Percentiles rank a stretch among this genome's conserved stretches.
Evolutionary conservation across 2,329 filamentous ascomycete species (phyloP).

Genomic region (Curvularia sp.): DNA sequence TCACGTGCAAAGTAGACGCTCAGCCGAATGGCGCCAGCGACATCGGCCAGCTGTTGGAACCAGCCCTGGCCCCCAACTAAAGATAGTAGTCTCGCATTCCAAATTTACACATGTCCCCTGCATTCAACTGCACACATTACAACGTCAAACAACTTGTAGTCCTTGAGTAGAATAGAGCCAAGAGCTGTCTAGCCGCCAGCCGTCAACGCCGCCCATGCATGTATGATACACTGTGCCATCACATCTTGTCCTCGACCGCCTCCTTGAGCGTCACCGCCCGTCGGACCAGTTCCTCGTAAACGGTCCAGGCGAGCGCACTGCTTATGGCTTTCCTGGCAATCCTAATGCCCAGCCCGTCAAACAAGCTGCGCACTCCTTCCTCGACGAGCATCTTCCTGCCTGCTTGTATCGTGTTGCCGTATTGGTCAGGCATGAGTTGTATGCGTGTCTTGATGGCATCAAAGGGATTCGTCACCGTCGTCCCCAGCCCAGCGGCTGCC

Average conservation of each 20-base stretch:
- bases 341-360: conserved; percentile 83
- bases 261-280: conserved; percentile 64
- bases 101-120: background rate
- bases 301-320: conserved; percentile 94
- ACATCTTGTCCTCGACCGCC: conserved; percentile 37
- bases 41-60: conserved; percentile 23
- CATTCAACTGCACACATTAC: background rate
- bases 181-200: conserved; percentile 14
- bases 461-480: conserved; percentile 92
- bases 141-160: background rate
- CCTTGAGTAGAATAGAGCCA: conserved; percentile 10
- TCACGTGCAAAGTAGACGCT: conserved; percentile 5
- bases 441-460: conserved; percentile 95
- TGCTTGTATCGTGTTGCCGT: conserved; percentile 82
- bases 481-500: conserved; percentile 81
- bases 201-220: conserved; percentile 14
- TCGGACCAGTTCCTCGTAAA: conserved; percentile 92
- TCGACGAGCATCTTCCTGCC: conserved; percentile 78
- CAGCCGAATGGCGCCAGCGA: conserved; percentile 21
- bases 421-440: conserved; percentile 84
- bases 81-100: background rate
- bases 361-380: conserved; percentile 80
- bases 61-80: conserved; percentile 3
- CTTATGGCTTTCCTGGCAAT: conserved; percentile 93
- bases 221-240: conserved; percentile 18